Percentiles rank a stretch among this genome's conserved stretches.
These are phyloP conservation scores for Russula lepida DNA, from an alignment of 768 basidiomycete genomes.

Conservation along the genomic window DNA sequence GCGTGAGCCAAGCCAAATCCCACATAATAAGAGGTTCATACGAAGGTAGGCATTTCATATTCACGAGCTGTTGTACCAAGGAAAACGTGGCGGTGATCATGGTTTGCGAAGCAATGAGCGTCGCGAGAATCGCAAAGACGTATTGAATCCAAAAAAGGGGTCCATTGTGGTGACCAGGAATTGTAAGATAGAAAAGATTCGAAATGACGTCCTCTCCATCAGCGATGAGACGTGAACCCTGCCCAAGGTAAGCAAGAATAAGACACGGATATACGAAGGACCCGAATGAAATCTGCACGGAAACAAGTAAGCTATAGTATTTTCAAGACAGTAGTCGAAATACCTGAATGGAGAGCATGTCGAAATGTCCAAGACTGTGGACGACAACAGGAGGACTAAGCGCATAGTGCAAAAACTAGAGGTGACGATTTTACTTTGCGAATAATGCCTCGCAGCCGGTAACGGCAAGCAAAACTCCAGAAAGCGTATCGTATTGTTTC, in stretches of 20 bases:
- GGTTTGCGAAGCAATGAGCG: constrained; percentile 58
- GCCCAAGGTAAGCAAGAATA: constrained; percentile 60
- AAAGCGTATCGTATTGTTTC: constrained; percentile 47
- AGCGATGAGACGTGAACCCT: constrained; percentile 52
- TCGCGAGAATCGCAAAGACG: constrained; percentile 55
- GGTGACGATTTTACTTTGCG: constrained; percentile 39
- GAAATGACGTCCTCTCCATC: constrained; percentile 41
- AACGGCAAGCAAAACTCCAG: constrained; percentile 56
- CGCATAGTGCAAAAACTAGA: neutral
- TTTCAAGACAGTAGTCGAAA: neutral
- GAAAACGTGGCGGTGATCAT: constrained; percentile 63
- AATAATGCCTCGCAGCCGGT: constrained; percentile 66
- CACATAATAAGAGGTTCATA: constrained; percentile 18
- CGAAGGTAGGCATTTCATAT: constrained; percentile 49
- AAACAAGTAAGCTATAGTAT: neutral
- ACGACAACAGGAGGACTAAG: neutral
- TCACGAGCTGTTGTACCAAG: constrained; percentile 56
- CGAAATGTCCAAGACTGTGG: constrained; percentile 58
- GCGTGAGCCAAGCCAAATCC: neutral
- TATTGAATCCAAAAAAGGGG: constrained; percentile 59
- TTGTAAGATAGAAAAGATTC: constrained; percentile 56
- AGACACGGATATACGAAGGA: constrained; percentile 51
- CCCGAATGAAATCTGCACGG: constrained; percentile 40
- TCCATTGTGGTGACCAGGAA: constrained; percentile 48
- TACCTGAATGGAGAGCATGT: constrained; percentile 48